Evolutionary conservation across 148 eudicot species (phyloP), one percentile per base, ranked within the genome.

Genomic region (Dianthus caryophyllus): DNA sequence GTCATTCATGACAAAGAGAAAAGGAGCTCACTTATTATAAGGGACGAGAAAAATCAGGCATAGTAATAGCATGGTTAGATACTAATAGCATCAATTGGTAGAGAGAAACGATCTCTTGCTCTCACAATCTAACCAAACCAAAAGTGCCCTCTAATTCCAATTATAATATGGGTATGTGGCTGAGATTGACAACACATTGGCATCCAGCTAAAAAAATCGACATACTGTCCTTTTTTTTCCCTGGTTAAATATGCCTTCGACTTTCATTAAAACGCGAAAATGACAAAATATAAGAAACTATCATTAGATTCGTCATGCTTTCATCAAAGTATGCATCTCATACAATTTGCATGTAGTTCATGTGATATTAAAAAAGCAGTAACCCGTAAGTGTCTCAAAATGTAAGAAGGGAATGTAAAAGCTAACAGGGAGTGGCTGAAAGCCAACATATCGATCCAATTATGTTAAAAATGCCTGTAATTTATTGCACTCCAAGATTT

Each of bases 391-490:
- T 33, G 38, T 33, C 38, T 33, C 38, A 7, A 33, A 3, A 33
- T 33, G 38, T 33, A 7, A 33, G 38, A 7, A 33, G n/a, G n/a
- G n/a, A n/a, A n/a, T n/a, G n/a, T n/a, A n/a, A n/a, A n/a, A n/a
- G n/a, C n/a, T n/a, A n/a, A 60, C 51, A 66, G 10, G 41, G 55
- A 20, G 30, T 46, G 27, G n/a, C n/a, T 18, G 30, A 43, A 68
- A 26, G 27, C 44, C 15, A 12, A 22, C n/a, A 59, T 55, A 14
- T 27, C 48, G 52, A 29, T 44, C 25, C 39, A 65, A 39, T 18
- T 6, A 24, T 13, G 64, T 29, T n/a, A 11, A 14, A 12, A 70
- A 57, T 47, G 17, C 22, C 36, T 24, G 24, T 33, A 14, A 41
- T 36, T 58, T 29, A 49, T 60, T 51, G n/a, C 17, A 24, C 44